Evolutionary conservation across 176 grass and related monocot genomes (phyloP), one percentile per base, ranked within the genome.

Genomic region (Cymbopogon citratus): DNA sequence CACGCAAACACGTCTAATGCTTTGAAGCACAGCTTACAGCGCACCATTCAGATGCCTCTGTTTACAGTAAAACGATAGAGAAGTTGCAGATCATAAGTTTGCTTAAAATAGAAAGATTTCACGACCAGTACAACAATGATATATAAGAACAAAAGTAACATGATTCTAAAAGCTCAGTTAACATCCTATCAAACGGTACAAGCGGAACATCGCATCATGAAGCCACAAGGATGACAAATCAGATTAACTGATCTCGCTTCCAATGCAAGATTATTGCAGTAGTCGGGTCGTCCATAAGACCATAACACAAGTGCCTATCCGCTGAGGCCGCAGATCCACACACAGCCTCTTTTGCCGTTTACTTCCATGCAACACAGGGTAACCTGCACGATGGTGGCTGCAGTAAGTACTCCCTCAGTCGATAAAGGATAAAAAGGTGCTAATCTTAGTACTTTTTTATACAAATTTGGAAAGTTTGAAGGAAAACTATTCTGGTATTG

Each of bases 231-330:
- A 83, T 83, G 80, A 83, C 15, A 86, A 80, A 90, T 75, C 84
- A 80, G 88, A 48, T 83, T 79, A 74, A 86, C 79, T 83, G 88
- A 90, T 90, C 84, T 86, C 84, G 79, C 84, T 86, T 90, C 84
- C 39, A 73, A 78, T 44, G 62, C 80, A 79, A 67, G 61, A 75
- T 90, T 86, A 86, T 83, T 86, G 74, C 74, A 86, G 74, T 62
- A 86, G 84, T 68, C 24, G 59, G 10, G 63, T 69, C 74, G 12
- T 67, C 13, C 60, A 74, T 49, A 73, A 74, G 9, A 61, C 13
- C 60, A 78, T 40, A 73, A 74, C 57, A 74, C 74, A 38, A 28
- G 59, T 68, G 33, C 80, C 28, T 81, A 76, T 75, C 9, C 19
- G 21, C 73, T 63, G 48, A 51, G 27, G 68, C 12, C 23, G 68